These are phyloP conservation scores for Neoconidiobolus thromboides DNA, from an alignment of 371 early-diverging fungal species.

Conservation along the genomic window DNA sequence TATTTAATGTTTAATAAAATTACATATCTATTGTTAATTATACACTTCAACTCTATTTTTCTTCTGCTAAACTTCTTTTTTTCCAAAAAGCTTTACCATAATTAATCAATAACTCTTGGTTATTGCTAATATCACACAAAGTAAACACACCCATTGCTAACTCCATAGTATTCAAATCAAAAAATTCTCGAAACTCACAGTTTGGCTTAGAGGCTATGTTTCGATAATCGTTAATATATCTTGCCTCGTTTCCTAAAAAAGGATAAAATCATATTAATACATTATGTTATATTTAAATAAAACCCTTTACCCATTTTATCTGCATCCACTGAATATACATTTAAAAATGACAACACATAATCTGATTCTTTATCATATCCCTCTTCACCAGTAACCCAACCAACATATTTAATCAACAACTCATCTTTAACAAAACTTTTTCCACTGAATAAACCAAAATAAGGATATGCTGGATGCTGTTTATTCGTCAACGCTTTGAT, in stretches of 20 bases:
- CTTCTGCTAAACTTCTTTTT: slow-evolving; percentile 5
- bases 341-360: not conserved
- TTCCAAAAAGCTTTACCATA: slow-evolving; percentile 12
- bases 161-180: slow-evolving; percentile 6
- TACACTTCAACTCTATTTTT: too few species aligned
- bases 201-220: slow-evolving; percentile 8
- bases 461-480: slow-evolving; percentile 4
- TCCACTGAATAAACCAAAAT: slow-evolving; percentile 1
- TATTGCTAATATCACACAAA: slow-evolving; percentile 7
- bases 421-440: not conserved
- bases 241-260: slow-evolving; percentile 9
- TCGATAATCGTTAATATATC: slow-evolving; percentile 11
- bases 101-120: slow-evolving; percentile 8
- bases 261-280: not conserved
- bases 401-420: not conserved
- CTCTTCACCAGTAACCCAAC: not conserved
- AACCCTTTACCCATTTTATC: not conserved
- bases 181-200: slow-evolving; percentile 9
- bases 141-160: slow-evolving; percentile 10
- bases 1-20: too few species aligned
- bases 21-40: too few species aligned
- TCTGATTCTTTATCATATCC: not conserved
- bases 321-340: slow-evolving; percentile 2
- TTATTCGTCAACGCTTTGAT: too few species aligned
- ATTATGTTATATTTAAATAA: not conserved